These are phyloP conservation scores for Fraxinus quadrangulata DNA, from an alignment of 257 asterid genomes.

Conservation along the genomic window DNA sequence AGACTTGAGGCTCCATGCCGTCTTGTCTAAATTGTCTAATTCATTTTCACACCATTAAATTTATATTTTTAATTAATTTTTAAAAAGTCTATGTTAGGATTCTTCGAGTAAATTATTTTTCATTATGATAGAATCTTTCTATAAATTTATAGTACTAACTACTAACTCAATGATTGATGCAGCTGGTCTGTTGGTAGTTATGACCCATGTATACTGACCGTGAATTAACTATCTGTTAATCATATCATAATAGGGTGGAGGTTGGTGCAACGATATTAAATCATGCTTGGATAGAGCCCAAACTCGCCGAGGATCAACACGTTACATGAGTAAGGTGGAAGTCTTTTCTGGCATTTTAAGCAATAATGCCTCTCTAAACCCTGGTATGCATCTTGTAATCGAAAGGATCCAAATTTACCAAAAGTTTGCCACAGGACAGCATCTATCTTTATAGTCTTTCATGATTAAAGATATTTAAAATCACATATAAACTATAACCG, in stretches of 20 bases:
- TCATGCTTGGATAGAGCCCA: constrained; percentile 77
- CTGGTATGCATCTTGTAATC: constrained; percentile 48
- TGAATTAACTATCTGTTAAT: neutral
- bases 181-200: neutral
- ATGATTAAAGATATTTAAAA: neutral
- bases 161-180: constrained; percentile 16
- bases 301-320: constrained; percentile 79
- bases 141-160: neutral
- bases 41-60: neutral
- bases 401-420: neutral
- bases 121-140: neutral
- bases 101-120: neutral
- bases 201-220: constrained; percentile 1
- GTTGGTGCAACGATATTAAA: constrained; percentile 87
- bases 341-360: constrained; percentile 74
- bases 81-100: neutral
- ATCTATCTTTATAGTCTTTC: neutral
- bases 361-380: constrained; percentile 72
- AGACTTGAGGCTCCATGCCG: neutral
- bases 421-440: neutral
- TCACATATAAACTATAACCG: neutral
- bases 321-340: constrained; percentile 61
- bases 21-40: neutral
- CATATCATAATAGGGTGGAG: constrained; percentile 69
- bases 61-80: neutral